phyloP scores from a whole-genome alignment of 768 basidiomycete species.

The Botryobasidium botryosum region DNA sequence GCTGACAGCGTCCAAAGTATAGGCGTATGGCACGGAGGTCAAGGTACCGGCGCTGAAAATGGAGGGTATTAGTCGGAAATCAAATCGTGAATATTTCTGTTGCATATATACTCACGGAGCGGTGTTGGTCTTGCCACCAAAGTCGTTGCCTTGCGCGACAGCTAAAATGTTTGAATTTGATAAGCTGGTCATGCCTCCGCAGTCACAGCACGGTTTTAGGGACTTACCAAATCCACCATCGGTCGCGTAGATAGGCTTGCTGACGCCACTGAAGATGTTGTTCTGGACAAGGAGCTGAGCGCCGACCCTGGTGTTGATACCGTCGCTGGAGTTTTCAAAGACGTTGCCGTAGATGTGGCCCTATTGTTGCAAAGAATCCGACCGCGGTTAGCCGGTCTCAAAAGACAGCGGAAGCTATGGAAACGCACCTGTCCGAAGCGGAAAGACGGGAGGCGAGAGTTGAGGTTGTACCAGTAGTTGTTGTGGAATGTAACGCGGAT shows the following conservation, averaged over 20 bases:
- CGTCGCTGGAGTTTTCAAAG: background rate
- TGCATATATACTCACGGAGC: too few species aligned
- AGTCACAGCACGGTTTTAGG: too few species aligned
- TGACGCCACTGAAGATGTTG: constrained; percentile 5
- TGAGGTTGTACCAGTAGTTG: constrained; percentile 17
- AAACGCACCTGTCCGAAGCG: constrained; percentile 9
- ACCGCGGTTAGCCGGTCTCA: background rate
- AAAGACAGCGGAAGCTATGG: background rate
- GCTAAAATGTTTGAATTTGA: too few species aligned
- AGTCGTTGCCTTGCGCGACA: background rate
- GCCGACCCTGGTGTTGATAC: constrained; percentile 6
- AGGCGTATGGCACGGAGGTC: constrained; percentile 4
- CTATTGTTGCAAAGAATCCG: background rate
- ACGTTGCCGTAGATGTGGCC: constrained; percentile 4
- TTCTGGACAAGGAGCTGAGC: constrained; percentile 6
- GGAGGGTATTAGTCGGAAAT: too few species aligned
- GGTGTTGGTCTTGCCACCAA: background rate
- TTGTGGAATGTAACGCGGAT: constrained; percentile 5
- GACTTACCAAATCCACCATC: constrained; percentile 2
- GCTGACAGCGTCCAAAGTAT: constrained; percentile 1
- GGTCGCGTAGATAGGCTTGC: background rate
- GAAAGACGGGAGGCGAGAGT: constrained; percentile 28
- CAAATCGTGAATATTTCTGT: too few species aligned
- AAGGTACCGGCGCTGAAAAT: constrained; percentile 6
- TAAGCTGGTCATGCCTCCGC: too few species aligned